Percentiles rank a stretch among this genome's conserved stretches.
phyloP scores from a whole-genome alignment of 352 stramenopile species.

The Nothophytophthora sp. region DNA sequence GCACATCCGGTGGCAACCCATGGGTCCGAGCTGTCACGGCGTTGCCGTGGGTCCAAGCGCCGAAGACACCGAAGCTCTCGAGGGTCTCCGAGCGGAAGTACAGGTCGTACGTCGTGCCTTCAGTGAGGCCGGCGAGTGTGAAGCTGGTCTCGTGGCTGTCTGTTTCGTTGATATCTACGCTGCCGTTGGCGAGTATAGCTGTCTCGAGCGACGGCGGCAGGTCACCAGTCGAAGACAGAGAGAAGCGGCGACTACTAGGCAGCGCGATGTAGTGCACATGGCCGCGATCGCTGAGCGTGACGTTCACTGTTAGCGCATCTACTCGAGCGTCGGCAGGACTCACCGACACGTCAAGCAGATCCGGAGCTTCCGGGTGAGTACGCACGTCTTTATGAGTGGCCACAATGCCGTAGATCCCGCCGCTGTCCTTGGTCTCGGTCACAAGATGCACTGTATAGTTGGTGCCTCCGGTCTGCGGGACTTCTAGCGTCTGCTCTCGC shows the following conservation, averaged over 20 bases:
- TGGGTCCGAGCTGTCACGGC: slow-evolving; percentile 58
- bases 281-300: slow-evolving; percentile 47
- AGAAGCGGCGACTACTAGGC: slow-evolving; percentile 23
- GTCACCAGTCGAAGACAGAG: slow-evolving; percentile 10
- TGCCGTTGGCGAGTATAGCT: slow-evolving; percentile 26
- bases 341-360: slow-evolving; percentile 36
- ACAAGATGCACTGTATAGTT: slow-evolving; percentile 82
- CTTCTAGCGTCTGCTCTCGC: slow-evolving; percentile 52
- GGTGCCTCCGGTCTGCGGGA: slow-evolving; percentile 43
- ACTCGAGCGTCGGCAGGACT: slow-evolving; percentile 60
- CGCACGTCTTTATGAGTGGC: slow-evolving; percentile 56
- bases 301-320: slow-evolving; percentile 56
- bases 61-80: slow-evolving; percentile 68
- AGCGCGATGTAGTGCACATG: slow-evolving; percentile 71
- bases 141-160: slow-evolving; percentile 28
- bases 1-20: slow-evolving; percentile 62
- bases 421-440: slow-evolving; percentile 65
- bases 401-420: slow-evolving; percentile 73
- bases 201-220: slow-evolving; percentile 15
- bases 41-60: slow-evolving; percentile 51
- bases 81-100: slow-evolving; percentile 79
- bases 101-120: slow-evolving; percentile 67
- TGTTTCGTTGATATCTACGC: slow-evolving; percentile 25
- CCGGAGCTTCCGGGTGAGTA: slow-evolving; percentile 47
- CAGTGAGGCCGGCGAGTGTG: slow-evolving; percentile 45